A percentile compares a stretch with the other conserved stretches of the same genome.
Evolutionary conservation across 2,329 filamentous ascomycete species (phyloP).

Genomic region (Trichoderma sp.): DNA sequence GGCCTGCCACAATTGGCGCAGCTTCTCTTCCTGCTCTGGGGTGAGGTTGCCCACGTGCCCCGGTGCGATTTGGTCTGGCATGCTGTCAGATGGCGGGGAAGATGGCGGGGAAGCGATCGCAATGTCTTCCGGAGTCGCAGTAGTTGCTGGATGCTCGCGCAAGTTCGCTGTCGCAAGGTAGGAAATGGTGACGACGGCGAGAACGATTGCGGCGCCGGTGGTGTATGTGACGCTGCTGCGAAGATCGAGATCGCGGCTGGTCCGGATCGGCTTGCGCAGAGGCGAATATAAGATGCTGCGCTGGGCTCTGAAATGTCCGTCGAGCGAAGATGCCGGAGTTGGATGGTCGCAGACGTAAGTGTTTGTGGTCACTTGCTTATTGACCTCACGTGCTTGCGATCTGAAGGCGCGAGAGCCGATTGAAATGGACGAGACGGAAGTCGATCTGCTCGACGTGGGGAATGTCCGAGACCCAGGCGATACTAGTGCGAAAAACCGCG

Average conservation of each 20-base stretch:
- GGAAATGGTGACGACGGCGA: neutral
- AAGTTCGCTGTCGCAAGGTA: neutral
- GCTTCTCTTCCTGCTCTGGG: constrained; percentile 81
- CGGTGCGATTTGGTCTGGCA: constrained; percentile 43
- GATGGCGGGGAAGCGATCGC: neutral
- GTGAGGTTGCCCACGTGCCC: constrained; percentile 86
- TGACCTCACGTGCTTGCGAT: neutral
- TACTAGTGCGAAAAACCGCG: neutral
- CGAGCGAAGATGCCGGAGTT: neutral
- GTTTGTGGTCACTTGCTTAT: neutral
- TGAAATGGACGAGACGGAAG: neutral
- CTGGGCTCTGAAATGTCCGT: neutral
- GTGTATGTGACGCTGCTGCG: neutral
- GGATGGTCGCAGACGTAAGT: neutral
- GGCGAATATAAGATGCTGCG: neutral
- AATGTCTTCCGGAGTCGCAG: neutral
- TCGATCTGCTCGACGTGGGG: neutral
- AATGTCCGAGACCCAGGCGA: neutral
- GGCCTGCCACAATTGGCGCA: constrained; percentile 80
- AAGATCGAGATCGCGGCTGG: neutral
- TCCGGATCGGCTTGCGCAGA: neutral
- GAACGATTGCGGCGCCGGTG: neutral
- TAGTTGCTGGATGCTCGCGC: neutral
- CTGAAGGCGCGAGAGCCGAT: neutral
- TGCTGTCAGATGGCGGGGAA: neutral